Percentiles rank a stretch among this genome's conserved stretches.
Conservation (phyloP, 257 asterid genomes). For the Solanum chiquidenum region DNA sequence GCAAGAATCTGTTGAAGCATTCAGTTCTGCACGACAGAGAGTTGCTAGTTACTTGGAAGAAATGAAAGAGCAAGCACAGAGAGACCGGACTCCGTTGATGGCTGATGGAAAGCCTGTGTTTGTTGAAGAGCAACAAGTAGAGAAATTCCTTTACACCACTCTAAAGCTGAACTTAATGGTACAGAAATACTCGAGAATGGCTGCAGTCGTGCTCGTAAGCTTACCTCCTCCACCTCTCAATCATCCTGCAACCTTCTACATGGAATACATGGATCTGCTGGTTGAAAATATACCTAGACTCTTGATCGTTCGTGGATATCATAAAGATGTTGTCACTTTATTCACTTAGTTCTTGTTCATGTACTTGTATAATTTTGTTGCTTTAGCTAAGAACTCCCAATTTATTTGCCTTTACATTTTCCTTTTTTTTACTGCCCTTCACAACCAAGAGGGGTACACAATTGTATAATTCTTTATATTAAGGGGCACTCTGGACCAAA, state of each 20-base stretch:
- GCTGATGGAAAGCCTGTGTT: conserved; percentile 76
- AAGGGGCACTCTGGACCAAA: background rate
- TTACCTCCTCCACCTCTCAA: conserved; percentile 87
- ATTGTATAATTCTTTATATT: background rate
- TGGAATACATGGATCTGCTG: conserved; percentile 95
- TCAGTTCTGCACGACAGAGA: conserved; percentile 50
- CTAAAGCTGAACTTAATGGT: conserved; percentile 82
- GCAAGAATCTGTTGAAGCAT: conserved; percentile 79
- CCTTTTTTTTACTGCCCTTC: background rate
- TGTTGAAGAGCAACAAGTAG: conserved; percentile 71
- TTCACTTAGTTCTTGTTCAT: conserved; percentile 46
- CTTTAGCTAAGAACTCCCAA: background rate
- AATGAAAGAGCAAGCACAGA: conserved; percentile 55
- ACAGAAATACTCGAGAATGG: conserved; percentile 80
- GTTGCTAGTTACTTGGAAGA: conserved; percentile 40
- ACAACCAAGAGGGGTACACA: background rate
- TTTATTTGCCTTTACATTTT: background rate
- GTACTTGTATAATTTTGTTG: background rate
- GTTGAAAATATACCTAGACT: conserved; percentile 95
- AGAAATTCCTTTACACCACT: conserved; percentile 74
- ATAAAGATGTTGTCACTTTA: conserved; percentile 91
- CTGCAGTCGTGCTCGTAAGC: conserved; percentile 91
- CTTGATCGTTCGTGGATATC: conserved; percentile 85
- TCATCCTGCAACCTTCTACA: conserved; percentile 81
- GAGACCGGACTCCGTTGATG: conserved; percentile 45